Percentiles rank a stretch among this genome's conserved stretches.
These are phyloP conservation scores for Testicularia cyperi DNA, from an alignment of 1,284 basidiomycete species.

Conservation along the genomic window DNA sequence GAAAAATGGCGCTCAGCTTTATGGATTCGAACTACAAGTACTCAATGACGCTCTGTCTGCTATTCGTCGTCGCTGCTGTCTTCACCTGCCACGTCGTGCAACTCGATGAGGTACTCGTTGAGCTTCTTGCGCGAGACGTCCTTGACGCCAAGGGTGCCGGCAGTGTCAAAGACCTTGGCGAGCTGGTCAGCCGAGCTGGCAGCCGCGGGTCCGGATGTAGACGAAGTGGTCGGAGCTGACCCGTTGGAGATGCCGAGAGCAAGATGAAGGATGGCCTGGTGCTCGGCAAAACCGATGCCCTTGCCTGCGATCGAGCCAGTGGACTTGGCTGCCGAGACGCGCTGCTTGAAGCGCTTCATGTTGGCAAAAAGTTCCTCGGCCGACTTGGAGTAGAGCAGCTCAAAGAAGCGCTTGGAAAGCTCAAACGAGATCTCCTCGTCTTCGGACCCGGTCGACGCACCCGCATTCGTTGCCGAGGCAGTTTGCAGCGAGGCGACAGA, in stretches of 20 bases:
- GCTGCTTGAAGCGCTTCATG: constrained; percentile 10
- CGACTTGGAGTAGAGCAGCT: constrained; percentile 52
- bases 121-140: constrained; percentile 45
- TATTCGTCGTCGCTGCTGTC: constrained; percentile 14
- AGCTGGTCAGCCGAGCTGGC: too few species aligned
- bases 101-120: constrained; percentile 53
- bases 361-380: constrained; percentile 3
- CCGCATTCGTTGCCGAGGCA: not conserved
- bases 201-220: not conserved
- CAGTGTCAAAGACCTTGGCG: constrained; percentile 7
- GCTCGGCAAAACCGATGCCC: constrained; percentile 8
- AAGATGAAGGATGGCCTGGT: constrained; percentile 40
- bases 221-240: not conserved
- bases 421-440: constrained; percentile 69
- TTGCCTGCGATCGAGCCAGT: not conserved
- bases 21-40: too few species aligned
- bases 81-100: constrained; percentile 41
- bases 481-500: too few species aligned
- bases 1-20: too few species aligned
- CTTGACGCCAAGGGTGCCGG: constrained; percentile 15
- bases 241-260: constrained; percentile 37
- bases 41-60: too few species aligned
- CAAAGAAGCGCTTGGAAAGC: constrained; percentile 77
- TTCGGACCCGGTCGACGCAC: not conserved
- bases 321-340: not conserved